Conservation (phyloP, 345 rosid species). For the Iberis pinnata region DNA sequence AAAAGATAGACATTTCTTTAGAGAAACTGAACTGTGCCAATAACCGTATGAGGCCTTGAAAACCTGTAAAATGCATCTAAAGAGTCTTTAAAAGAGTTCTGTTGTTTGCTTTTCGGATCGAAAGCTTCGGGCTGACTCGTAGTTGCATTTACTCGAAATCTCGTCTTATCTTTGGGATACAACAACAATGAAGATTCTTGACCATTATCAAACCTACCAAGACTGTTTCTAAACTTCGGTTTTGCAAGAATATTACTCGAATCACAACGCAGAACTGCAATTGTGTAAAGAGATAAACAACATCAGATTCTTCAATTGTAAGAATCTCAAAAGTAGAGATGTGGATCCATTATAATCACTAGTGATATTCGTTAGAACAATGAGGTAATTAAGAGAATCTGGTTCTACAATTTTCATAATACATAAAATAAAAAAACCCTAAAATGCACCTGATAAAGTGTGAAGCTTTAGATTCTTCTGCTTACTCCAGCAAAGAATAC, state of each 20-base stretch:
- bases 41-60: constrained; percentile 87
- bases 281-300: constrained; percentile 5
- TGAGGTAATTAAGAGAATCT: not conserved
- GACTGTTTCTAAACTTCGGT: constrained; percentile 28
- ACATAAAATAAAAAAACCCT: not conserved
- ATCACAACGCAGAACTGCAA: constrained; percentile 29
- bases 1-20: too few relatives aligned
- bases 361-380: not conserved
- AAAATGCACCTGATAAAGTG: constrained; percentile 26
- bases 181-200: constrained; percentile 13
- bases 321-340: not conserved
- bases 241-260: constrained; percentile 29
- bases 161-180: constrained; percentile 23
- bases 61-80: constrained; percentile 81
- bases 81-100: constrained; percentile 36
- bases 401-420: not conserved
- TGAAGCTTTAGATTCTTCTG: constrained; percentile 28
- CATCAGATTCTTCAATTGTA: not conserved
- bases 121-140: constrained; percentile 49
- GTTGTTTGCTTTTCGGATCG: constrained; percentile 31
- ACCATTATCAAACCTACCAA: constrained; percentile 27
- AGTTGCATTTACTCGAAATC: constrained; percentile 45
- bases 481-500: constrained; percentile 23
- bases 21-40: constrained; percentile 83
- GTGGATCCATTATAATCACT: too few relatives aligned